phyloP scores from a whole-genome alignment of 352 stramenopile genomes.

The Pythium monospermum region DNA sequence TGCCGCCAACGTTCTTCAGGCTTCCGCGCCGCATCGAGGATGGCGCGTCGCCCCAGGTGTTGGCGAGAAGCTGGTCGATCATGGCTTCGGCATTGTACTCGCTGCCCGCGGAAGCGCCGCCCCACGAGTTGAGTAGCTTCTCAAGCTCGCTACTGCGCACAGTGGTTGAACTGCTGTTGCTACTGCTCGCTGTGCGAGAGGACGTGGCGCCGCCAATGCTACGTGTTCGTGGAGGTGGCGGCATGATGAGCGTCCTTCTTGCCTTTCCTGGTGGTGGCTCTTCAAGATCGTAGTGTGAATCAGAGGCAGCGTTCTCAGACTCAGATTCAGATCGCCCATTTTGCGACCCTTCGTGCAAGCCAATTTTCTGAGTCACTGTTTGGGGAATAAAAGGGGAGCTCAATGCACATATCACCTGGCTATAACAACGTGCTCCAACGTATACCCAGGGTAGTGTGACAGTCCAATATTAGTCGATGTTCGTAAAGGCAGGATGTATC shows the following conservation, averaged over 20 bases:
- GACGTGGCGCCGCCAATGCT: constrained; percentile 1
- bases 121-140: constrained; percentile 42
- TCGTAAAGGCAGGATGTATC: constrained; percentile 4
- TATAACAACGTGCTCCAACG: too few species aligned
- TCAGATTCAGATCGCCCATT: constrained; percentile 1
- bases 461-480: constrained; percentile 1
- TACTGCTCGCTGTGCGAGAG: too few species aligned
- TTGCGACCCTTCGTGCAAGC: too few species aligned
- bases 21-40: too few species aligned
- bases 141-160: constrained; percentile 52
- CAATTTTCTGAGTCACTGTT: too few species aligned
- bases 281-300: constrained; percentile 8
- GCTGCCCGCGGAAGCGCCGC: background rate
- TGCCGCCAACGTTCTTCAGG: too few species aligned
- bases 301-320: background rate
- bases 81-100: constrained; percentile 65
- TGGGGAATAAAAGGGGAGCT: too few species aligned
- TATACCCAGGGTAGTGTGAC: too few species aligned
- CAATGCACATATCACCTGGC: too few species aligned
- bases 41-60: too few species aligned
- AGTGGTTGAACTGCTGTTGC: too few species aligned
- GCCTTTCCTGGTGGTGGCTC: background rate
- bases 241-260: background rate
- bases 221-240: background rate
- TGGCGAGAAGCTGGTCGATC: constrained; percentile 73